A percentile compares a stretch with the other conserved stretches of the same genome.
Evolutionary conservation across 805 yeast genomes (phyloP).

Genomic region (Spencermartinsiella europaea): DNA sequence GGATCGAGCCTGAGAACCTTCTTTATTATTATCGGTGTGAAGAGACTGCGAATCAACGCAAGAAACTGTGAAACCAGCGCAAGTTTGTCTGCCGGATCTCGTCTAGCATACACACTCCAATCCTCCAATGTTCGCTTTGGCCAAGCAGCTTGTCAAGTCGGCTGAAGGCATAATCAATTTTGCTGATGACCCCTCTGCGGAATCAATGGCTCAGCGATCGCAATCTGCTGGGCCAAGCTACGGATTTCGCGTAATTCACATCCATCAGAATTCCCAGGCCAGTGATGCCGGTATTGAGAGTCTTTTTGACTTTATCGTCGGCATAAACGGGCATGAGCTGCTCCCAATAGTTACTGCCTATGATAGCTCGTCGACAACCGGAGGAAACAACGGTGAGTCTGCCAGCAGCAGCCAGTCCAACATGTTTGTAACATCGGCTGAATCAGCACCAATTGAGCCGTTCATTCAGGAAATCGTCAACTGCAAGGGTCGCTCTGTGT

Average conservation of each 20-base stretch:
- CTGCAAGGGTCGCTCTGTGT: constrained; percentile 38
- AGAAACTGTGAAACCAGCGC: no score
- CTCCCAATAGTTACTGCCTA: background rate
- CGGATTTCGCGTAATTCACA: constrained; percentile 58
- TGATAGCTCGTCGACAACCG: background rate
- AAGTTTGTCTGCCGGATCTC: no score
- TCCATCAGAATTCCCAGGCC: constrained; percentile 44
- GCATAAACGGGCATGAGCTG: constrained; percentile 63
- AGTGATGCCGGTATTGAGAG: constrained; percentile 60
- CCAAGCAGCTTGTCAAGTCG: constrained; percentile 53
- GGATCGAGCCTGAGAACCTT: no score
- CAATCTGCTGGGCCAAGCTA: constrained; percentile 16
- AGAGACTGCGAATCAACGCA: no score
- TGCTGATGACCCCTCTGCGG: constrained; percentile 1
- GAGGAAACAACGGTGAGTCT: background rate
- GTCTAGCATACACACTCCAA: no score
- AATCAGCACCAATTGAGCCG: constrained; percentile 19
- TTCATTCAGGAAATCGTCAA: constrained; percentile 41
- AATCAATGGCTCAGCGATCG: constrained; percentile 3
- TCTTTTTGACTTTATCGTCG: constrained; percentile 84
- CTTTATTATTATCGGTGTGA: no score
- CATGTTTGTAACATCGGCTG: constrained; percentile 7
- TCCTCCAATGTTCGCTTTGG: constrained; percentile 66
- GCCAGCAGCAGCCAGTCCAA: background rate
- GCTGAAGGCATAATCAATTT: constrained; percentile 36